These are phyloP conservation scores for Kodamaea suecica DNA, from an alignment of 1,139 yeast species.

Conservation along the genomic window DNA sequence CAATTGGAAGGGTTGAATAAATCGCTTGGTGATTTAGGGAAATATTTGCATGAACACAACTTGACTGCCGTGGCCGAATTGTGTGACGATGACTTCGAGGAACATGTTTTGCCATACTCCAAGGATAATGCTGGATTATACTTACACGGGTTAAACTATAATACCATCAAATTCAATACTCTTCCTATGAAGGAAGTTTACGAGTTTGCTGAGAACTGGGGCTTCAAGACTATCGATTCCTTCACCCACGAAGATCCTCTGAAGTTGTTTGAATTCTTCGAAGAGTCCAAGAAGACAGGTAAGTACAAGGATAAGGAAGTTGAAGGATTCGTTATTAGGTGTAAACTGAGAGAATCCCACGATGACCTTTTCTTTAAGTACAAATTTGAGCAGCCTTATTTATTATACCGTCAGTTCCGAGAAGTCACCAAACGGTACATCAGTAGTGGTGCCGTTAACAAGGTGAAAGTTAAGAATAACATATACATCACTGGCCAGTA, in stretches of 20 bases:
- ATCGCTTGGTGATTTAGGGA: constrained; percentile 52
- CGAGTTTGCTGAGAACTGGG: constrained; percentile 64
- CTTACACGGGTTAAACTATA: constrained; percentile 81
- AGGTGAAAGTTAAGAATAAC: constrained; percentile 47
- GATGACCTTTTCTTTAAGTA: constrained; percentile 78
- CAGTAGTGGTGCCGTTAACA: constrained; percentile 18
- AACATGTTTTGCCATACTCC: constrained; percentile 80
- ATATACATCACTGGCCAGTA: constrained; percentile 63
- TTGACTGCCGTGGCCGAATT: constrained; percentile 88
- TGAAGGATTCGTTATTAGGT: constrained; percentile 91
- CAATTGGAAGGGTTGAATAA: constrained; percentile 48
- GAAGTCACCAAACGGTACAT: constrained; percentile 73
- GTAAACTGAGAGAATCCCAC: constrained; percentile 22
- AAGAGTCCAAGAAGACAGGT: constrained; percentile 62
- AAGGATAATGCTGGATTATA: constrained; percentile 74
- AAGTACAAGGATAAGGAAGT: constrained; percentile 67
- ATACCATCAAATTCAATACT: constrained; percentile 62
- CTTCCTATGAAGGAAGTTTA: constrained; percentile 58
- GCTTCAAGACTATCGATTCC: constrained; percentile 59
- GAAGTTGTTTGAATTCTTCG: constrained; percentile 50
- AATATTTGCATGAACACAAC: constrained; percentile 45
- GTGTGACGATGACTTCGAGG: constrained; percentile 93
- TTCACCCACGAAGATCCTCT: constrained; percentile 35
- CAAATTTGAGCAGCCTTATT: constrained; percentile 93
- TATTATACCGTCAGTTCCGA: constrained; percentile 86